Base-by-base conservation (phyloP, 148 eudicot genomes). In the Pharnaceum exiguum region DNA sequence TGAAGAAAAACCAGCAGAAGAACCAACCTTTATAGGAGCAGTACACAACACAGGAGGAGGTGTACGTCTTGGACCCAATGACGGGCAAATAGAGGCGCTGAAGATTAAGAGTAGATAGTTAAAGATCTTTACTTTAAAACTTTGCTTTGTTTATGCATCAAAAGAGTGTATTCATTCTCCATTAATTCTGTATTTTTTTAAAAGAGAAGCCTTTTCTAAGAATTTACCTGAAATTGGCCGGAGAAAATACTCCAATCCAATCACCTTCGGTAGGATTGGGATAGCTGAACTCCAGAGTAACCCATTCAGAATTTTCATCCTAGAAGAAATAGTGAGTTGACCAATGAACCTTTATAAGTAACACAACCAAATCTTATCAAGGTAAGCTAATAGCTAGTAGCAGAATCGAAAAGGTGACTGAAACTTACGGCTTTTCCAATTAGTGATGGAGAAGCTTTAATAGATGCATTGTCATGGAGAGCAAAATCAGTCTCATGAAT, bases 181-280 rank as follows among this genome's bases (percentile, higher is more conserved):
- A n/a, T n/a, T n/a, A n/a, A n/a, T n/a, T n/a, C n/a, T n/a, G n/a
- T n/a, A n/a, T n/a, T n/a, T n/a, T n/a, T n/a, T n/a, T n/a, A n/a
- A n/a, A n/a, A n/a, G n/a, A n/a, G n/a, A n/a, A n/a, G n/a, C n/a
- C n/a, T n/a, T n/a, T n/a, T n/a, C n/a, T n/a, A n/a, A n/a, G n/a
- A n/a, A n/a, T 33, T 35, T 57, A 86, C 90, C 86, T 89, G 79
- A 83, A 83, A 71, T 83, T 77, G 52, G 90, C 90, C 21, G 97
- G 97, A 37, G 97, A 89, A 70, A 89, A 89, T n/a, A 89, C 97
- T 22, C 97, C 97, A 55, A 89, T 68, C 97, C 97, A 89, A 65
- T 89, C 95, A 68, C 70, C 70, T 51, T 8, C 27, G 15, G 88
- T 71, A 24, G 95, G 90, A 22, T 77, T 81, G 7, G 87, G 66